Conservation (phyloP, 2,329 filamentous ascomycete species). For the Colletotrichum sp. region DNA sequence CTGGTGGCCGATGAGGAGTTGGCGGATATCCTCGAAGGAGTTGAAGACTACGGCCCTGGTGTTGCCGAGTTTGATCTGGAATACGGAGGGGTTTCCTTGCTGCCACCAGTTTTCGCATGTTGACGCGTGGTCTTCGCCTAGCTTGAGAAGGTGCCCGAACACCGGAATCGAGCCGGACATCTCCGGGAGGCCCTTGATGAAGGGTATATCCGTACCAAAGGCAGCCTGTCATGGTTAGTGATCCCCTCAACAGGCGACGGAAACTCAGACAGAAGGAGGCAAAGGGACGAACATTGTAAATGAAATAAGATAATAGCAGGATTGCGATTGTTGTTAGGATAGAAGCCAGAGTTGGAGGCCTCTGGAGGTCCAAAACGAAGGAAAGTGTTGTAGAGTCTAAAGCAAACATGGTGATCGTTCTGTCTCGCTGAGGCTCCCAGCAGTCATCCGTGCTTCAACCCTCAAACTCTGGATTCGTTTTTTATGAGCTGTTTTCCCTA, state of each 20-base stretch:
- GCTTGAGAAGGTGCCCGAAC: slow-evolving; percentile 70
- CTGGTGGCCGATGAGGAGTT: neutral
- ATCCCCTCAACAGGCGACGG: neutral
- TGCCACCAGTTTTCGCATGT: neutral
- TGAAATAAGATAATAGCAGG: neutral
- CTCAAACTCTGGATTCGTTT: neutral
- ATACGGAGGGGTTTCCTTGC: neutral
- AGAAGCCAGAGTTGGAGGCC: neutral
- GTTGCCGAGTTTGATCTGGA: neutral
- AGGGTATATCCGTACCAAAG: slow-evolving; percentile 59
- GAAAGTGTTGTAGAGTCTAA: neutral
- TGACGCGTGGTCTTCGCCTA: neutral
- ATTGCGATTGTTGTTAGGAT: neutral
- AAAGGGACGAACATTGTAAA: neutral
- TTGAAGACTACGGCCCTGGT: neutral
- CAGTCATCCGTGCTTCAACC: neutral
- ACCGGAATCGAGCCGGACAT: slow-evolving; percentile 72
- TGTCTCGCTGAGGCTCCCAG: neutral
- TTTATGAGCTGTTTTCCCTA: neutral
- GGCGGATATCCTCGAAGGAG: neutral
- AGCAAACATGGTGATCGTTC: neutral
- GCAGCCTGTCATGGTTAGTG: slow-evolving; percentile 22
- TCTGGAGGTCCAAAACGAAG: neutral
- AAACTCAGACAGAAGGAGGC: neutral
- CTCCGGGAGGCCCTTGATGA: slow-evolving; percentile 66